Percentiles rank a stretch among this genome's conserved stretches.
Conservation (phyloP, 2,329 filamentous ascomycete genomes). For the Tolypocladium ophioglossoides region DNA sequence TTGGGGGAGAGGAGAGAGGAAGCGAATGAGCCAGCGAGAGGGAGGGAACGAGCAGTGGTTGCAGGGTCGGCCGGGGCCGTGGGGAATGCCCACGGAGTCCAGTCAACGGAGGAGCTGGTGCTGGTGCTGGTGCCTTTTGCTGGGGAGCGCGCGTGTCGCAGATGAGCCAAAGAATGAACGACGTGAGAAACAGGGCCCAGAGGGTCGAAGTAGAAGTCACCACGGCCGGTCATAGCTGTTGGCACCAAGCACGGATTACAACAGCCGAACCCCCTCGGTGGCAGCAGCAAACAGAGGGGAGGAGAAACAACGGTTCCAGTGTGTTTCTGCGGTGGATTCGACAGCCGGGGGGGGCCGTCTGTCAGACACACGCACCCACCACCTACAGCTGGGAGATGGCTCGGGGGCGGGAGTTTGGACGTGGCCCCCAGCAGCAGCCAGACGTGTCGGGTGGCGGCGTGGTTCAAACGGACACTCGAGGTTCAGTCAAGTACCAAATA, state of each 20-base stretch:
- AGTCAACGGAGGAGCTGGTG: neutral
- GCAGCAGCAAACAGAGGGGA: neutral
- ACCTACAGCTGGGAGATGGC: too few relatives aligned
- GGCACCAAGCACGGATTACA: neutral
- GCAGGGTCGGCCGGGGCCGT: conserved; percentile 1
- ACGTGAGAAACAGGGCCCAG: conserved; percentile 5
- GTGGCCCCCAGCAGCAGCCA: neutral
- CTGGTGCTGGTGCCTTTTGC: conserved; percentile 1
- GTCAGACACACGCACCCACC: too few relatives aligned
- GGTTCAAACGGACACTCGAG: neutral
- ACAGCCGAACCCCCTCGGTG: neutral
- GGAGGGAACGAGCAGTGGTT: neutral
- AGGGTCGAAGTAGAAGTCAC: conserved; percentile 2
- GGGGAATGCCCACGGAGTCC: conserved; percentile 1
- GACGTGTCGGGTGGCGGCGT: neutral
- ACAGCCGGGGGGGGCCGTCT: neutral
- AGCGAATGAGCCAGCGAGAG: neutral
- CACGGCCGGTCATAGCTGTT: conserved; percentile 3
- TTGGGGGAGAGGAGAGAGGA: neutral
- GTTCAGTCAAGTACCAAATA: neutral
- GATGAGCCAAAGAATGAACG: conserved; percentile 6
- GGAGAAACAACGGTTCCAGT: too few relatives aligned
- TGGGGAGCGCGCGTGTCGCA: conserved; percentile 6
- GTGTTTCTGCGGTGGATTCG: neutral
- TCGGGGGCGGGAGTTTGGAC: neutral